These are phyloP conservation scores for Phytophthora pistaciae DNA, from an alignment of 352 stramenopile species.

Conservation along the genomic window DNA sequence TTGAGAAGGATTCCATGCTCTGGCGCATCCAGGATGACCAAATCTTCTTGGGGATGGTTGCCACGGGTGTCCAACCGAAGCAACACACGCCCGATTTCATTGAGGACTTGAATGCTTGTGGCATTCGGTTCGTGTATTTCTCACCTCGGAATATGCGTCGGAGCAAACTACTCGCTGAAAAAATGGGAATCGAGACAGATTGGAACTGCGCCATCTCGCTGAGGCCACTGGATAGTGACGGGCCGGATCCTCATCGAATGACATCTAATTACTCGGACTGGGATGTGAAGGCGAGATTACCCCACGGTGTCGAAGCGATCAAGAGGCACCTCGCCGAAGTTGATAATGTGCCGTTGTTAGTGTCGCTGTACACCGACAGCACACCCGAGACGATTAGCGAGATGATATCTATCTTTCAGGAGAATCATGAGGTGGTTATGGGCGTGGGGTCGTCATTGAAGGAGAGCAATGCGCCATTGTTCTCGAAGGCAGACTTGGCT, in stretches of 20 bases:
- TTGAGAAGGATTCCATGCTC: slow-evolving; percentile 67
- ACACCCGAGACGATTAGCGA: slow-evolving; percentile 95
- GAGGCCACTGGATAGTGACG: slow-evolving; percentile 91
- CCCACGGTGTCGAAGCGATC: slow-evolving; percentile 97
- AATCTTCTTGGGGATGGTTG: slow-evolving; percentile 98
- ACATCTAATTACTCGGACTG: slow-evolving; percentile 98
- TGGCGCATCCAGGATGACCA: slow-evolving; percentile 95
- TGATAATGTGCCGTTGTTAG: slow-evolving; percentile 98
- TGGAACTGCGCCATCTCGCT: slow-evolving; percentile 99
- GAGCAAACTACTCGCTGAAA: slow-evolving; percentile 97
- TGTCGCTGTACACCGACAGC: slow-evolving; percentile 98
- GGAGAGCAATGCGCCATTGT: slow-evolving; percentile 81
- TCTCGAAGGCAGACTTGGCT: slow-evolving; percentile 74
- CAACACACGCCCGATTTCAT: slow-evolving; percentile 96
- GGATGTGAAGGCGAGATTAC: slow-evolving; percentile 96
- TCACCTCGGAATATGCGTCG: slow-evolving; percentile 98
- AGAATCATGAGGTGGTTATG: slow-evolving; percentile 87
- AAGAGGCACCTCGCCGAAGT: slow-evolving; percentile 97
- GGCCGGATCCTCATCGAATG: slow-evolving; percentile 96
- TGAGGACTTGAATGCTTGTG: slow-evolving; percentile 94
- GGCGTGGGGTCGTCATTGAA: slow-evolving; percentile 82
- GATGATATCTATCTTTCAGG: slow-evolving; percentile 92
- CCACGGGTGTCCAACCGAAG: slow-evolving; percentile 94
- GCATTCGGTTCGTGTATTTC: slow-evolving; percentile 99
- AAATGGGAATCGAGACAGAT: slow-evolving; percentile 99